These are phyloP conservation scores for Eucalyptus virginea DNA, from an alignment of 345 rosid species.

Conservation along the genomic window DNA sequence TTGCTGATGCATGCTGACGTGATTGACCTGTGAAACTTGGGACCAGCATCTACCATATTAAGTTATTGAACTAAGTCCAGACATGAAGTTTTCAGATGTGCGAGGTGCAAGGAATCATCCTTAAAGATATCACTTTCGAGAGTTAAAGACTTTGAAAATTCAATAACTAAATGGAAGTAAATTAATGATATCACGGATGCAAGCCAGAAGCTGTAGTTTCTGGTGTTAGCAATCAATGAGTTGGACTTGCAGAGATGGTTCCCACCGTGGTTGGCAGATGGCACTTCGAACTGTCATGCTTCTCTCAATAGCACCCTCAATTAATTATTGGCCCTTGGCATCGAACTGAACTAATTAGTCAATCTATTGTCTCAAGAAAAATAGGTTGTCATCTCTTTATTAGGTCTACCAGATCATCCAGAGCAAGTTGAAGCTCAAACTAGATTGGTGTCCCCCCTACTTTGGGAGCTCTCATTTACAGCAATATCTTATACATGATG, in stretches of 20 bases:
- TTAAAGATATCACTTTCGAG: background rate
- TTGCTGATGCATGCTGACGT: background rate
- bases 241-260: background rate
- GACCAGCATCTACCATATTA: background rate
- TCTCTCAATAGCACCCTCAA: background rate
- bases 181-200: background rate
- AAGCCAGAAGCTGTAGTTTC: background rate
- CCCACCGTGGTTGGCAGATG: background rate
- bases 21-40: background rate
- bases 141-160: background rate
- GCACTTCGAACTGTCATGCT: background rate
- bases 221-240: background rate
- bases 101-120: background rate
- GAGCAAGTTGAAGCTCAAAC: background rate
- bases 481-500: background rate
- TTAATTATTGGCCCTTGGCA: background rate
- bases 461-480: background rate
- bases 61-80: background rate
- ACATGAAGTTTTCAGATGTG: background rate
- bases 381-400: background rate
- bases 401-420: background rate
- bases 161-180: background rate
- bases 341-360: background rate
- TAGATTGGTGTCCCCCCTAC: background rate
- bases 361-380: background rate